These are phyloP conservation scores for Aspergillus campestris DNA, from an alignment of 495 filamentous ascomycete species.

Conservation along the genomic window DNA sequence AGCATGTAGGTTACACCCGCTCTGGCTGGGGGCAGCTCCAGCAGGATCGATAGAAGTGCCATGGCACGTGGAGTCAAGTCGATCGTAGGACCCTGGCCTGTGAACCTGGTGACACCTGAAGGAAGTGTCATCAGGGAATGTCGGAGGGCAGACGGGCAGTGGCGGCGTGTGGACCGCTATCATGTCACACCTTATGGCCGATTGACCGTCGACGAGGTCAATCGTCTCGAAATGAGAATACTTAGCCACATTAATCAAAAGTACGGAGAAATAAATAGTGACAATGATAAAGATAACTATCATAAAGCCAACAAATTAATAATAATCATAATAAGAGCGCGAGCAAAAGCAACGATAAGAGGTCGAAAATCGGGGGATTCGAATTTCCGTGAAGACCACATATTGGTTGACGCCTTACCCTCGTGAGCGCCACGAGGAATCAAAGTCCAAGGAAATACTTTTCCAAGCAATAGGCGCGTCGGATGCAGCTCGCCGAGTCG, in stretches of 20 bases:
- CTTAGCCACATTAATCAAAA: no score
- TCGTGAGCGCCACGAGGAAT: background rate
- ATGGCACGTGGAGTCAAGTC: constrained; percentile 17
- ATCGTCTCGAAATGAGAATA: no score
- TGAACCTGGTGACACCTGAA: background rate
- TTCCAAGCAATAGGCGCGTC: constrained; percentile 4
- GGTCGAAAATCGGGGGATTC: background rate
- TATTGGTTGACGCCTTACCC: background rate
- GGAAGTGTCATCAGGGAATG: no score
- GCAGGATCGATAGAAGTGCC: constrained; percentile 23
- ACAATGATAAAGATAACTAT: no score
- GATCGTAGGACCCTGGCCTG: constrained; percentile 15
- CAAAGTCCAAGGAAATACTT: constrained; percentile 3
- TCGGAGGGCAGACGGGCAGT: no score
- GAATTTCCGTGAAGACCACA: background rate
- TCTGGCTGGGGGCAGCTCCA: background rate
- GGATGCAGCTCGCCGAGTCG: constrained; percentile 10
- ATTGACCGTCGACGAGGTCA: background rate
- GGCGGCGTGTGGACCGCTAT: no score
- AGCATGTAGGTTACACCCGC: no score
- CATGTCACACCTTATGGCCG: no score
- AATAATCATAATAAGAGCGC: background rate
- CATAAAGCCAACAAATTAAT: no score
- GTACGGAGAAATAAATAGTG: no score
- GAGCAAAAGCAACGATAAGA: background rate